phyloP scores from a whole-genome alignment of 2,329 filamentous ascomycete genomes.

The Uncinocarpus reesii region DNA sequence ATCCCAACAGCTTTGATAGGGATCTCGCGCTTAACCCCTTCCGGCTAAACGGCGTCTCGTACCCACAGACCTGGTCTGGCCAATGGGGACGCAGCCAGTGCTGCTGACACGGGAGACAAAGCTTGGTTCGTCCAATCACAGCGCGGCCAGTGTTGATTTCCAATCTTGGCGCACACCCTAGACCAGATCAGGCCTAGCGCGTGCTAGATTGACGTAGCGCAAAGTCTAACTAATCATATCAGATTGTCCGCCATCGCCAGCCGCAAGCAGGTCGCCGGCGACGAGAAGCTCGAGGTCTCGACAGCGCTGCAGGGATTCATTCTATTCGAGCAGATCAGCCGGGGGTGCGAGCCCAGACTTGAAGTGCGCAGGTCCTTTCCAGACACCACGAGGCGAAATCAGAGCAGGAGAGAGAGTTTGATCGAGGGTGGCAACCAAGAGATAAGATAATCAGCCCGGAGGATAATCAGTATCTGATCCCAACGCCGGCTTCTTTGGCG shows the following conservation, averaged over 20 bases:
- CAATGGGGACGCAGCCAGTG: constrained; percentile 4
- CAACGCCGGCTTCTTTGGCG: neutral
- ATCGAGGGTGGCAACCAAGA: neutral
- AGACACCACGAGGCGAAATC: neutral
- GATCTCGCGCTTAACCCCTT: too few species aligned
- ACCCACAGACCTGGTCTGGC: neutral
- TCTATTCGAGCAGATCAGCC: too few species aligned
- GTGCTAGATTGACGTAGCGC: neutral
- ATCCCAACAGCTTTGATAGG: too few species aligned
- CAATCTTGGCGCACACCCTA: neutral
- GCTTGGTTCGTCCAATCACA: neutral
- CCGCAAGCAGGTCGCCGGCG: neutral
- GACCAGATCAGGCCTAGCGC: neutral
- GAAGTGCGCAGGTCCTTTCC: too few species aligned
- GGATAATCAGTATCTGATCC: constrained; percentile 6
- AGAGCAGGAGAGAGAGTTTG: neutral
- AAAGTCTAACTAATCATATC: constrained; percentile 5
- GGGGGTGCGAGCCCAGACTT: too few species aligned
- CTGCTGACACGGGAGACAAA: constrained; percentile 1
- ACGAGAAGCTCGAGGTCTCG: too few species aligned
- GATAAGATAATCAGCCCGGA: constrained; percentile 11
- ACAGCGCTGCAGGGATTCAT: too few species aligned
- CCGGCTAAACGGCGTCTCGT: neutral
- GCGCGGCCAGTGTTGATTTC: neutral
- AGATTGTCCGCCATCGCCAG: neutral